Evolutionary conservation across 495 filamentous ascomycete species (phyloP), one percentile per base, ranked within the genome.

Genomic region (Penicillium mononematosum): DNA sequence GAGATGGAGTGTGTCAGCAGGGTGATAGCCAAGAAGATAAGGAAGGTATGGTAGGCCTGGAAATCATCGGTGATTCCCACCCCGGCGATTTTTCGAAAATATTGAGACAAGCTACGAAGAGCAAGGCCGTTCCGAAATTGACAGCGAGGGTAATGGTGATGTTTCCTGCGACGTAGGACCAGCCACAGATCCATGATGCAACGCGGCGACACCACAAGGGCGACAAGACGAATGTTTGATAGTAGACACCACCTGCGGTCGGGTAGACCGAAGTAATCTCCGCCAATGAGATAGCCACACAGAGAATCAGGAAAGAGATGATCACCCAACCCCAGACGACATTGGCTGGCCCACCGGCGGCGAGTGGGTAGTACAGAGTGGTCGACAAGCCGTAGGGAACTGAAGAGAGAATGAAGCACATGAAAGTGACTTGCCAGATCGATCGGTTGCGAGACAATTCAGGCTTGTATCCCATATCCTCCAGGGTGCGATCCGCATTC

Each of bases 191-290:
- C 78, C 82, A 89, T 16, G 79, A 82, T 8, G 88, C 72, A 25
- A 84, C 65, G 4, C 80, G 81, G 22, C 79, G 81, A 74, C 81
- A 88, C 55, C 69, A 71, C 51, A 72, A 71, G 59, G 69, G 67
- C 1, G 69, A 67, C 11, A 78, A 72, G 48, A 86, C 83, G 8
- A 85, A 85, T 0, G 83, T 86, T 84, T 86, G 88, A 64, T 88
- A 84, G 56, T 88, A 88, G 64, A 87, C 84, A 16, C 84, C 84
- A 24, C 78, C 78, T 39, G 79, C 71, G 2, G 84, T 89, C 11
- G 86, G 86, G 60, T 84, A 89, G 8, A 85, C 86, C 8, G 81
- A 82, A n/a, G 86, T 73, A 63, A 89, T 88, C 64, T 89, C 86
- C 6, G 86, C 85, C 27, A 89, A 69, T 3, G 84, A 87, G 7